Evolutionary conservation across 2,329 filamentous ascomycete genomes (phyloP), one percentile per base, ranked within the genome.

Genomic region (Hirsutella rhossiliensis): DNA sequence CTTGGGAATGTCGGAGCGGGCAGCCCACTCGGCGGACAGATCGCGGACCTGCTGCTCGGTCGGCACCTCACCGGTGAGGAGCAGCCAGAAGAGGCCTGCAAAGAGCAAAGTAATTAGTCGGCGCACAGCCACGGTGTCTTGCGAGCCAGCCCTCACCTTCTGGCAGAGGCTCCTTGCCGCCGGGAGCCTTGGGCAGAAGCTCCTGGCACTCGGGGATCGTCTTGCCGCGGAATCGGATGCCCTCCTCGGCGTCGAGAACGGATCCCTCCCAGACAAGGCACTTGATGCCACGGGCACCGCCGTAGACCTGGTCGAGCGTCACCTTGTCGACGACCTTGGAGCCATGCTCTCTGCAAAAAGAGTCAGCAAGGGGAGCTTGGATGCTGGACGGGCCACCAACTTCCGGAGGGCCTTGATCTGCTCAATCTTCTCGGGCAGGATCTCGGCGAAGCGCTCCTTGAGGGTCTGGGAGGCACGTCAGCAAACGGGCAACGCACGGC

Each of bases 121-220:
- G 12, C n/a, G 30, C 30, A 11, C 31, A 13, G 31, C 31, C 31
- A 13, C 4, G 31, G n/a, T n/a, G 4, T 15, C 34, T 37, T 37
- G n/a, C 15, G n/a, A 11, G 11, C 18, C 18, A 7, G 38, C 52
- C 62, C 23, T 55, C 61, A 84, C 83, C 89, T 79, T 98, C 92
- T 48, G 92, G 92, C 45, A 98, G 82, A 63, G 92, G 92, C 78
- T 98, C 90, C 67, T 88, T 79, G 74, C 92, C 92, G 62, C 92
- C 92, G 53, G 89, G 87, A 51, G 90, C 92, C 78, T 94, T 96
- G 69, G 92, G 92, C 47, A 98, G 87, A 60, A 95, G 73, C 70
- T 96, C 75, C 78, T 97, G 92, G 81, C 89, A 96, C 72, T 98
- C 92, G 58, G 92, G 92, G 61, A 98, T 98, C 55, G 92, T 98